These are phyloP conservation scores for Sporothrix sp. DNA, from an alignment of 2,329 filamentous ascomycete genomes.

Conservation along the genomic window DNA sequence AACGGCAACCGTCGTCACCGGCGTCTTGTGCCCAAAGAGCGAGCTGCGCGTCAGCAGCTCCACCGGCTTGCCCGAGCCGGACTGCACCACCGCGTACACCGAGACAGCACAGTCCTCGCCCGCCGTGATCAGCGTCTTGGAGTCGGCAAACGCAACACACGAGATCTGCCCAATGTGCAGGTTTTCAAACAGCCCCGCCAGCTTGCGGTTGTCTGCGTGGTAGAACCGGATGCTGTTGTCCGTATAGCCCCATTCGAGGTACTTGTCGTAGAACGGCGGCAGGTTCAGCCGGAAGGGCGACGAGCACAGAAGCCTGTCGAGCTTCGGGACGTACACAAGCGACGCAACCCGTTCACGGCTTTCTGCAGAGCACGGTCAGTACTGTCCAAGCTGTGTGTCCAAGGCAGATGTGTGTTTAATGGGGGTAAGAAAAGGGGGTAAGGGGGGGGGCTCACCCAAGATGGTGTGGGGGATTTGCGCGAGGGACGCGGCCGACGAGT, in stretches of 20 bases:
- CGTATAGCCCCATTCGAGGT: constrained; percentile 90
- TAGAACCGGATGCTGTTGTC: constrained; percentile 86
- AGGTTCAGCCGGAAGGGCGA: constrained; percentile 80
- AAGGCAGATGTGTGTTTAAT: too few relatives aligned
- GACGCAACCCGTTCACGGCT: constrained; percentile 72
- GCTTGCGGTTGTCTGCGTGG: constrained; percentile 69
- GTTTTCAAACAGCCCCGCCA: constrained; percentile 85
- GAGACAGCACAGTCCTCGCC: constrained; percentile 88
- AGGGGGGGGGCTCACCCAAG: constrained; percentile 40
- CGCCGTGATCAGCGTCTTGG: constrained; percentile 80
- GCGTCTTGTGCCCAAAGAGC: constrained; percentile 81
- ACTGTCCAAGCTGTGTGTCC: too few relatives aligned
- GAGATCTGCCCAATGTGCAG: constrained; percentile 86
- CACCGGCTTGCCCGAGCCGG: constrained; percentile 54
- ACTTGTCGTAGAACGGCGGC: constrained; percentile 77
- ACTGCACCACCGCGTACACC: constrained; percentile 64
- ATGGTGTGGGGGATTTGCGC: constrained; percentile 71
- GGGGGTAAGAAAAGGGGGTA: neutral
- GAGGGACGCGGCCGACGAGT: constrained; percentile 66
- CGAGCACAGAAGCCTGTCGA: constrained; percentile 74
- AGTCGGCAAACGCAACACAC: constrained; percentile 74
- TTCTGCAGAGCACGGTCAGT: constrained; percentile 27
- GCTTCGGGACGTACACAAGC: constrained; percentile 65
- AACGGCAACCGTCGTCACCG: constrained; percentile 72
- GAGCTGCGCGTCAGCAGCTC: constrained; percentile 71